Conservation (phyloP, 2,329 filamentous ascomycete genomes). For the Fusarium mexicanum region DNA sequence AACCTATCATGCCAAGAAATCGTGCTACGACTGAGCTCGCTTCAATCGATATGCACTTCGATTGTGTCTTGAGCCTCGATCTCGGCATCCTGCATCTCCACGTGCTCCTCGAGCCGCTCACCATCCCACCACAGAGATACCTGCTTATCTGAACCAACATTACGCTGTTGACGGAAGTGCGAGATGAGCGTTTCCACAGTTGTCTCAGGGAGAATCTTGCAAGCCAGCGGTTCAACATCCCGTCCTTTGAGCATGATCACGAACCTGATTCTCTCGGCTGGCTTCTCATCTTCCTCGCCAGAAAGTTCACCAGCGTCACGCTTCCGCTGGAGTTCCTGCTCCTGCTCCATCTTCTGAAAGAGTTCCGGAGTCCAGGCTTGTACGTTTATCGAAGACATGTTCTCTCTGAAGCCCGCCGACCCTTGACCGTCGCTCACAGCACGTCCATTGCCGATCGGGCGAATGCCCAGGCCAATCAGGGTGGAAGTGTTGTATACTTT, state of each 20-base stretch:
- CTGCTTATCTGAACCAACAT: slow-evolving; percentile 60
- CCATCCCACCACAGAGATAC: slow-evolving; percentile 80
- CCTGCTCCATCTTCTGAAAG: slow-evolving; percentile 60
- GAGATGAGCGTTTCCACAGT: slow-evolving; percentile 69
- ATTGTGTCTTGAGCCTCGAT: slow-evolving; percentile 79
- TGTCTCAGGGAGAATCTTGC: slow-evolving; percentile 64
- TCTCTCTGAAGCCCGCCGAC: slow-evolving; percentile 70
- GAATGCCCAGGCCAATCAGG: slow-evolving; percentile 72
- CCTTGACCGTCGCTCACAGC: slow-evolving; percentile 49
- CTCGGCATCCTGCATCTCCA: slow-evolving; percentile 72
- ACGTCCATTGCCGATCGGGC: slow-evolving; percentile 53
- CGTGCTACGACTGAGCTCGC: not conserved
- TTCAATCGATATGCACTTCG: slow-evolving; percentile 66
- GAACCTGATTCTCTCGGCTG: slow-evolving; percentile 50
- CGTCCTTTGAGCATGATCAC: slow-evolving; percentile 65
- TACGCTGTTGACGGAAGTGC: slow-evolving; percentile 66
- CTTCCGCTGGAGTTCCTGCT: slow-evolving; percentile 59
- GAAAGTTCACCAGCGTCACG: slow-evolving; percentile 53
- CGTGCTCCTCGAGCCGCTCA: slow-evolving; percentile 70
- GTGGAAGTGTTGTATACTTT: slow-evolving; percentile 81
- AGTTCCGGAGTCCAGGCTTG: slow-evolving; percentile 79
- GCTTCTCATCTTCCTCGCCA: slow-evolving; percentile 46
- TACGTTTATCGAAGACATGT: slow-evolving; percentile 78
- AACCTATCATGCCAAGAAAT: slow-evolving; percentile 1
- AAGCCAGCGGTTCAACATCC: slow-evolving; percentile 59